Evolutionary conservation across 148 eudicot genomes (phyloP).

Genomic region (Talinum fruticosum): DNA sequence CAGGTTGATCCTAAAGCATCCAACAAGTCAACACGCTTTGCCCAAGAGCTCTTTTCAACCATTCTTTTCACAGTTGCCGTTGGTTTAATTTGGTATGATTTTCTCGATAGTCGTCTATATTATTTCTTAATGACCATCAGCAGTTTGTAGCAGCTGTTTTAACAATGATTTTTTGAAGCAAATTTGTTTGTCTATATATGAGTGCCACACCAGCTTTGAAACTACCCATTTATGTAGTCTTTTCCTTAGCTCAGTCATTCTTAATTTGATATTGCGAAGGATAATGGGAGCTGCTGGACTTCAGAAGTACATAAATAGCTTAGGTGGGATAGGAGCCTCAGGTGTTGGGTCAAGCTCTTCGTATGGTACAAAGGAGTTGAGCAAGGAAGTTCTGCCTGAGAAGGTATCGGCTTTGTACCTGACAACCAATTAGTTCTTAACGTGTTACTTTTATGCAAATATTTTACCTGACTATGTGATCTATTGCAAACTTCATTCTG

Average conservation of each 20-base stretch:
- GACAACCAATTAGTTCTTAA: neutral
- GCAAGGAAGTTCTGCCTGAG: conserved; percentile 84
- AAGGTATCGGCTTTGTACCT: conserved; percentile 45
- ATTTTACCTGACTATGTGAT: neutral
- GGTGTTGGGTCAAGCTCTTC: conserved; percentile 94
- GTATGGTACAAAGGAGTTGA: conserved; percentile 70
- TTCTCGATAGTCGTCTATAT: conserved; percentile 28
- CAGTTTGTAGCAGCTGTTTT: neutral
- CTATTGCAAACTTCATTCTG: neutral
- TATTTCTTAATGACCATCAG: neutral
- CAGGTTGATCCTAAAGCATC: conserved; percentile 87
- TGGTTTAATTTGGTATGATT: conserved; percentile 71
- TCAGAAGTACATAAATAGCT: conserved; percentile 75
- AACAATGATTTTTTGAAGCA: conserved; percentile 4
- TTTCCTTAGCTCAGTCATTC: neutral
- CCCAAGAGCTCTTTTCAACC: conserved; percentile 75
- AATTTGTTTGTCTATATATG: neutral
- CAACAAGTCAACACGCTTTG: conserved; percentile 62
- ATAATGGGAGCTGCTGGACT: conserved; percentile 79
- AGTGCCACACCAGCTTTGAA: neutral
- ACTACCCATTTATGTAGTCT: neutral
- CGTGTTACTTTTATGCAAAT: neutral
- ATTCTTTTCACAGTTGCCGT: conserved; percentile 67
- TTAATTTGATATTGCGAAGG: conserved; percentile 40
- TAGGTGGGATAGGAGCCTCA: conserved; percentile 84